Evolutionary conservation across 176 grass and related monocot genomes (phyloP), one percentile per base, ranked within the genome.

Genomic region (Cymbopogon citratus): DNA sequence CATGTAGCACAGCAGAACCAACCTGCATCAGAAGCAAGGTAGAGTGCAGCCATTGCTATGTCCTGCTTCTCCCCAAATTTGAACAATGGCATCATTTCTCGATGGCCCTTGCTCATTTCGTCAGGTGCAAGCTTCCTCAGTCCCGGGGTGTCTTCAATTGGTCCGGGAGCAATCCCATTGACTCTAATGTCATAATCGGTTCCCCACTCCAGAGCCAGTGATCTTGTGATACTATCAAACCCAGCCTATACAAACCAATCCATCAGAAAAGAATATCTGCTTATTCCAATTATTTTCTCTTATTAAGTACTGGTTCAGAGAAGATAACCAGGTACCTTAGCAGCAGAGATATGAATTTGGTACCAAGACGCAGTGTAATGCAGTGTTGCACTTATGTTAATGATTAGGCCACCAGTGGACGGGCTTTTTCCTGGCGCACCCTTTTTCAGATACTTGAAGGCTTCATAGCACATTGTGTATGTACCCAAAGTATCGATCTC

Each of bases 101-200:
- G 77, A 27, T 18, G 14, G 19, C 78, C 83, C n/a, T 63, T 71
- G 45, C 59, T 77, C 95, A 98, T 94, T 69, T 98, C 95, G 63
- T 91, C 86, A 72, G 95, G 95, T 57, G 84, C 88, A 87, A 98
- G 95, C 63, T 98, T 98, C 83, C 95, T 94, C 68, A 98, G 10
- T 11, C 95, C 95, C 25, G 95, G 92, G 34, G 95, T 98, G 54
- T 34, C 92, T 80, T 65, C 79, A 38, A 98, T 98, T 65, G 92
- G 90, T 44, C 92, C 95, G 21, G 95, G 95, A 21, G 95, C 95
- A 73, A 98, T 94, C 36, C 90, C 92, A 5, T 98, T 98, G 76
- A 98, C 95, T 80, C 95, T 90, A 54, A 98, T 98, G 35, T 92
- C 79, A 85, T 98, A 98, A 88, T 98, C 95, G 33, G 95, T 94